These are phyloP conservation scores for Fomitopsis serialis DNA, from an alignment of 768 basidiomycete genomes.

Conservation along the genomic window DNA sequence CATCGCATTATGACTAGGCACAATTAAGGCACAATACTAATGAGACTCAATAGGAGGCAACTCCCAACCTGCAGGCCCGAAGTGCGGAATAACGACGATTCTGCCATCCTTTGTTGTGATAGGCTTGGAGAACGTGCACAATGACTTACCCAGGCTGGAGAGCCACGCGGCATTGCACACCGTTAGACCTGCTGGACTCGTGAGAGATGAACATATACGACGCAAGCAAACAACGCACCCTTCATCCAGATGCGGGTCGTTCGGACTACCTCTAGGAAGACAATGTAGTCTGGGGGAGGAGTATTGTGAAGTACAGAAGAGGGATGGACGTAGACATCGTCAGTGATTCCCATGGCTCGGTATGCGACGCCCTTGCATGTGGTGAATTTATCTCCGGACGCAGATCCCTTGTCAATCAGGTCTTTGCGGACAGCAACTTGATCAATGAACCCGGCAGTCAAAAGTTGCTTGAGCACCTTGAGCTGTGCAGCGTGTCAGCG, in stretches of 20 bases:
- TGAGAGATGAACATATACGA: background rate
- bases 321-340: slow-evolving; percentile 92
- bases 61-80: slow-evolving; percentile 85
- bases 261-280: slow-evolving; percentile 78
- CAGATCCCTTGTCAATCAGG: slow-evolving; percentile 51
- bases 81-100: slow-evolving; percentile 75
- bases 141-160: slow-evolving; percentile 65
- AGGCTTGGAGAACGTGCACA: slow-evolving; percentile 90
- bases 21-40: background rate
- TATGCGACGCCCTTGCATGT: slow-evolving; percentile 82
- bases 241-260: slow-evolving; percentile 76
- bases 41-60: slow-evolving; percentile 56
- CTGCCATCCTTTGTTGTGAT: slow-evolving; percentile 61
- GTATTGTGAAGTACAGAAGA: slow-evolving; percentile 69
- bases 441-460: slow-evolving; percentile 90
- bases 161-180: slow-evolving; percentile 88
- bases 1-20: too few relatives aligned
- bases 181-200: slow-evolving; percentile 55
- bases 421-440: slow-evolving; percentile 93
- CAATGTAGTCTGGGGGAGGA: slow-evolving; percentile 80
- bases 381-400: slow-evolving; percentile 61
- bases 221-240: slow-evolving; percentile 40
- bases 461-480: slow-evolving; percentile 83
- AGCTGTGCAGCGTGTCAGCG: slow-evolving; percentile 43
- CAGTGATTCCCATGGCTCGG: slow-evolving; percentile 67